A percentile compares a stretch with the other conserved stretches of the same genome.
phyloP scores from a whole-genome alignment of 139 green algal genomes.

The Coelastrella sp. region DNA sequence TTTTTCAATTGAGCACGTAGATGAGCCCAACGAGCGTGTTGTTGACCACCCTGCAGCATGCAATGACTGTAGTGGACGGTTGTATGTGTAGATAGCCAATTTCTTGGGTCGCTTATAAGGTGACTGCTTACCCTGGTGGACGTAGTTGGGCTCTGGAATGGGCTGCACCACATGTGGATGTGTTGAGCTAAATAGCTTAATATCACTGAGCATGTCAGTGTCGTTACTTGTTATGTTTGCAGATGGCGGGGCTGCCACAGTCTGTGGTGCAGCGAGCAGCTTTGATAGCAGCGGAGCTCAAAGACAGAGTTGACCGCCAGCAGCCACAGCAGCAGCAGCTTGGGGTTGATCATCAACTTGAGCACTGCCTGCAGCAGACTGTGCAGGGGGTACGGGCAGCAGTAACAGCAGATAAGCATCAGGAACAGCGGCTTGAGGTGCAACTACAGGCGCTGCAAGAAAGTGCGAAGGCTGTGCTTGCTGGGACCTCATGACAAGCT shows the following conservation, averaged over 20 bases:
- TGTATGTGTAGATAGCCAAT: no score
- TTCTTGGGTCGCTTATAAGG: no score
- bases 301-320: neutral
- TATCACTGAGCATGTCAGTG: neutral
- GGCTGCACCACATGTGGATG: no score
- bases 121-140: no score
- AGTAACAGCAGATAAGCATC: neutral
- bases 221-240: neutral
- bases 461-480: neutral
- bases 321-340: neutral
- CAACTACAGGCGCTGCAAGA: neutral
- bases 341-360: no score
- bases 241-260: constrained; percentile 60
- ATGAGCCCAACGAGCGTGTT: no score
- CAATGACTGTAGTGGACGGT: no score
- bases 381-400: neutral
- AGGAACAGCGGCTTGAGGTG: neutral
- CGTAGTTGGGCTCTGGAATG: no score
- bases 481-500: no score
- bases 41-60: no score
- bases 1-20: no score
- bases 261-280: constrained; percentile 52
- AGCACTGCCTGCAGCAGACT: neutral
- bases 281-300: constrained; percentile 3
- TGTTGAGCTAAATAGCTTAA: no score